Evolutionary conservation across 768 basidiomycete genomes (phyloP).

Genomic region (Sutorius australiensis): DNA sequence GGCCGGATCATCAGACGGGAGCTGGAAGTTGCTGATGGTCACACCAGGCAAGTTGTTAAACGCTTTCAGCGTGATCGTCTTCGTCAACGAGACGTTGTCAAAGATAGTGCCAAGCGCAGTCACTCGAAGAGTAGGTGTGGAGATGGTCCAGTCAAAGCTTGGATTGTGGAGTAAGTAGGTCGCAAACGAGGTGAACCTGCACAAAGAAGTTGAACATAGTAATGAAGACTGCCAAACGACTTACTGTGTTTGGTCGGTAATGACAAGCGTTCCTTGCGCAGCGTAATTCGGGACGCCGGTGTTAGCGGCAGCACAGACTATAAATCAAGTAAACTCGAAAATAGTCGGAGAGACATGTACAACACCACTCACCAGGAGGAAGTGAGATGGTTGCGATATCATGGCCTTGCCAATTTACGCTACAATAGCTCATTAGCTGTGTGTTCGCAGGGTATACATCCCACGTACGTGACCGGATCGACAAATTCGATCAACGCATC

Average conservation of each 20-base stretch:
- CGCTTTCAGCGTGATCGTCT: slow-evolving; percentile 60
- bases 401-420: slow-evolving; percentile 60
- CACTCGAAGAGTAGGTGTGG: slow-evolving; percentile 58
- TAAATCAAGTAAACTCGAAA: not conserved
- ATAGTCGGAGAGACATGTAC: not conserved
- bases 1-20: slow-evolving; percentile 62
- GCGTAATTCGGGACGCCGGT: slow-evolving; percentile 61
- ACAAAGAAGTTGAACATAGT: not conserved
- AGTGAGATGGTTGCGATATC: slow-evolving; percentile 62
- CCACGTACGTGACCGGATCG: slow-evolving; percentile 54
- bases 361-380: slow-evolving; percentile 43
- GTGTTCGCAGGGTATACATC: not conserved
- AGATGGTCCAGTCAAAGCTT: slow-evolving; percentile 67
- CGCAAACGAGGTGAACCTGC: slow-evolving; percentile 62
- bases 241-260: slow-evolving; percentile 49
- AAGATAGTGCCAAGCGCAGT: slow-evolving; percentile 68
- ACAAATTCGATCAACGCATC: slow-evolving; percentile 66
- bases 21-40: slow-evolving; percentile 65
- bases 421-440: slow-evolving; percentile 20
- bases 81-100: slow-evolving; percentile 57
- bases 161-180: slow-evolving; percentile 61
- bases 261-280: slow-evolving; percentile 49
- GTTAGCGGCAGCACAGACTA: slow-evolving; percentile 68
- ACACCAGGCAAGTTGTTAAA: slow-evolving; percentile 71
- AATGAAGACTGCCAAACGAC: slow-evolving; percentile 15